Evolutionary conservation across 78 protist species (phyloP).

Genomic region (Bodo saltans): DNA sequence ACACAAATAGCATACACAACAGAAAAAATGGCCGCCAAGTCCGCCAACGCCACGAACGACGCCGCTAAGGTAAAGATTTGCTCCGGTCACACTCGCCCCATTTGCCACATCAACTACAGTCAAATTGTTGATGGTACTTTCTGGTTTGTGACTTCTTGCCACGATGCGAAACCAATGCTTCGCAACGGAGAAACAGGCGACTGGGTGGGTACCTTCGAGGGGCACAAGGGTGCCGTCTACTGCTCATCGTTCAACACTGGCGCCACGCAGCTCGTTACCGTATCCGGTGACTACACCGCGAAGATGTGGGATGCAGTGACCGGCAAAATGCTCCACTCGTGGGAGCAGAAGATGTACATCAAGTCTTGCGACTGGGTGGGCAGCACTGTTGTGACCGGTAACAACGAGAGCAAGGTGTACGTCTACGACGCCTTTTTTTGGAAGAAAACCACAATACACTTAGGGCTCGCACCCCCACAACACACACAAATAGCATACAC

Average conservation of each 20-base stretch:
- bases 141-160: conserved; percentile 72
- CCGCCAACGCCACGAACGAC: background rate
- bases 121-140: conserved; percentile 53
- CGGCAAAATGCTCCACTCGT: conserved; percentile 54
- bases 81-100: conserved; percentile 79
- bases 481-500: too few relatives aligned
- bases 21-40: too few relatives aligned
- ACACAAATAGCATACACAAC: too few relatives aligned
- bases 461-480: too few relatives aligned
- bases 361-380: conserved; percentile 53
- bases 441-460: too few relatives aligned
- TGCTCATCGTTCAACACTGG: conserved; percentile 49
- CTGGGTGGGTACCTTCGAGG: conserved; percentile 88
- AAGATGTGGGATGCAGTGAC: conserved; percentile 75
- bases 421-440: conserved; percentile 62
- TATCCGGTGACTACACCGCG: conserved; percentile 73
- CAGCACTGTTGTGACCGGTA: conserved; percentile 55
- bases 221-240: conserved; percentile 86
- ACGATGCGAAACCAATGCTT: conserved; percentile 79
- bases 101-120: conserved; percentile 58
- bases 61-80: conserved; percentile 46
- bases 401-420: conserved; percentile 52
- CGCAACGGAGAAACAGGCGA: conserved; percentile 82
- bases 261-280: conserved; percentile 62
- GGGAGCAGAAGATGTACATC: conserved; percentile 65